phyloP scores from a whole-genome alignment of 805 yeast genomes.

The Komagataella kurtzmanii region DNA sequence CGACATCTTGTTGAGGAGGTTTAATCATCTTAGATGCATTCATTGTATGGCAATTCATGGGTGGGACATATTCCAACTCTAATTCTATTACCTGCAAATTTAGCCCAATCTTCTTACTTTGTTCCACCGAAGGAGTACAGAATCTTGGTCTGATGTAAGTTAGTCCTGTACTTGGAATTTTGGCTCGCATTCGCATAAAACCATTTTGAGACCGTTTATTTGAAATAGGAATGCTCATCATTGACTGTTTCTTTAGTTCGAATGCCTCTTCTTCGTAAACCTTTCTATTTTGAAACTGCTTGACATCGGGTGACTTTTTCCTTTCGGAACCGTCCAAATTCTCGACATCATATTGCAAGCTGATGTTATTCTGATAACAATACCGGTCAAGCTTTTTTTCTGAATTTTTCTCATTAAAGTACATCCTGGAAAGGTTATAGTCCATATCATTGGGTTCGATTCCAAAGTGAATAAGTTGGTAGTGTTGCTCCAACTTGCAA shows the following conservation, averaged over 20 bases:
- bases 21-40: not conserved
- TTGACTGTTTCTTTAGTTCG: not conserved
- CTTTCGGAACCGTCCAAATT: not conserved
- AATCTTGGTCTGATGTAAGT: not conserved
- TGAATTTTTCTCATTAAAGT: not conserved
- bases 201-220: not conserved
- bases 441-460: not conserved
- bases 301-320: not conserved
- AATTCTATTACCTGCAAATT: constrained; percentile 2
- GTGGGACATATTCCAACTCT: constrained; percentile 2
- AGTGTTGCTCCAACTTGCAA: not conserved
- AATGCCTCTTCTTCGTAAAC: not conserved
- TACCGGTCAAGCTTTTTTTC: not conserved
- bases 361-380: not conserved
- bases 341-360: not conserved
- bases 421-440: not conserved
- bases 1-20: not conserved
- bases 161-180: not conserved
- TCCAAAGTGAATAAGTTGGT: not conserved
- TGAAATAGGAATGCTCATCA: not conserved
- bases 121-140: not conserved
- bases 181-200: not conserved
- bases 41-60: not conserved
- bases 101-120: not conserved
- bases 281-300: not conserved